Percentiles rank a stretch among this genome's conserved stretches.
Conservation (phyloP, 2,329 filamentous ascomycete species). For the Pseudogymnoascus sp. region DNA sequence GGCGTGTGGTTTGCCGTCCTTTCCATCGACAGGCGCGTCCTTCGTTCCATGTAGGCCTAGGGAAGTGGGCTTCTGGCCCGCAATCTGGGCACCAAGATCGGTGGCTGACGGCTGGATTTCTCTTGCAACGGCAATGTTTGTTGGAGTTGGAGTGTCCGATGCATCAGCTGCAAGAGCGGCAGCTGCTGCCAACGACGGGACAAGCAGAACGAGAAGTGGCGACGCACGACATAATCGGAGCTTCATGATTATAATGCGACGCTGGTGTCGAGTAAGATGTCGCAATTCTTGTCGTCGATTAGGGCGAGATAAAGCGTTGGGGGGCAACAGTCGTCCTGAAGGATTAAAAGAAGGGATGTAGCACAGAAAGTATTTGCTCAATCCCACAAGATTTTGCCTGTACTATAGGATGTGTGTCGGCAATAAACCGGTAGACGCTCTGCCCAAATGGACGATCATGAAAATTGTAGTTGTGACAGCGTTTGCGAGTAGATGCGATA, state of each 20-base stretch:
- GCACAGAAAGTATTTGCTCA: not conserved
- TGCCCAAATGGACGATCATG: constrained; percentile 6
- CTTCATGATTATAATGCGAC: constrained; percentile 43
- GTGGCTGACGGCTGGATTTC: constrained; percentile 16
- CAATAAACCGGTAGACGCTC: not conserved
- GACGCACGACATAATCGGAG: constrained; percentile 42
- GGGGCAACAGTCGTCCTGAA: not conserved
- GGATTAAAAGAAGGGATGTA: constrained; percentile 1
- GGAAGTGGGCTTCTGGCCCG: constrained; percentile 27
- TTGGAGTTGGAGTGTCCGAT: constrained; percentile 14
- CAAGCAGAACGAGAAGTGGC: constrained; percentile 50
- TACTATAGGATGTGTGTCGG: constrained; percentile 2
- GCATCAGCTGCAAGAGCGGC: constrained; percentile 25
- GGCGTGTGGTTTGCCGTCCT: constrained; percentile 85
- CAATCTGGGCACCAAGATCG: constrained; percentile 18
- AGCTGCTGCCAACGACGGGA: constrained; percentile 45
- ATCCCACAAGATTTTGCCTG: not conserved
- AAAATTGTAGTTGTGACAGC: not conserved
- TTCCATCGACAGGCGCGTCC: constrained; percentile 82
- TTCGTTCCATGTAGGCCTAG: constrained; percentile 46
- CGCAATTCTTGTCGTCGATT: not conserved
- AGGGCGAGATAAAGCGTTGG: not conserved
- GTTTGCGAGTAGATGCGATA: not conserved
- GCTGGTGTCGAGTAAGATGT: constrained; percentile 7
- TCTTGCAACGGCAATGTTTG: constrained; percentile 20